Conservation (phyloP, 75 land plant species). For the Cunninghamia lanceolata region DNA sequence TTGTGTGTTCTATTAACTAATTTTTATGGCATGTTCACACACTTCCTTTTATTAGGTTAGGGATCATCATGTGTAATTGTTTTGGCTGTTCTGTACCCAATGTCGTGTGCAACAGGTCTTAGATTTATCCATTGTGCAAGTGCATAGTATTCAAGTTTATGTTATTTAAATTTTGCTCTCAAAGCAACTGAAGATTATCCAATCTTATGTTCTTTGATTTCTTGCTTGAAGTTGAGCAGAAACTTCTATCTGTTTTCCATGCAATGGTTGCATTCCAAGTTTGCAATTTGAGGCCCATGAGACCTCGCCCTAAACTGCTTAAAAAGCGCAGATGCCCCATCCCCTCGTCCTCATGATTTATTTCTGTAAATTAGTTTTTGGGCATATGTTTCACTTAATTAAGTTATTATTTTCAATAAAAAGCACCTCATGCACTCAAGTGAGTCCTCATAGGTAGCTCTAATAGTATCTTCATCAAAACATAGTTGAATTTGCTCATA, state of each 20-base stretch:
- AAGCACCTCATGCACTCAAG: neutral
- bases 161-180: neutral
- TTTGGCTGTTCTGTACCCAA: neutral
- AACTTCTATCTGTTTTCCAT: constrained; percentile 44
- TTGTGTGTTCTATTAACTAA: neutral
- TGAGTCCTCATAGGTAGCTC: neutral
- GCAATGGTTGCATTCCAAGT: constrained; percentile 77
- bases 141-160: neutral
- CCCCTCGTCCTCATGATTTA: neutral
- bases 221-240: constrained; percentile 33
- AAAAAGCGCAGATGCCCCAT: constrained; percentile 26
- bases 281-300: constrained; percentile 43
- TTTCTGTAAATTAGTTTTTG: neutral
- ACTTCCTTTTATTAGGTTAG: neutral
- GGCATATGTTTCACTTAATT: neutral
- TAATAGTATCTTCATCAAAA: neutral
- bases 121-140: neutral
- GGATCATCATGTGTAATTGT: neutral
- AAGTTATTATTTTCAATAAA: neutral
- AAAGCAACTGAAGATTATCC: neutral
- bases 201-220: neutral
- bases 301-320: constrained; percentile 34
- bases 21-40: neutral
- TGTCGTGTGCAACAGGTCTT: neutral
- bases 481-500: neutral